Conservation (phyloP, 305 asterid genomes). For the Andrographis paniculata region DNA sequence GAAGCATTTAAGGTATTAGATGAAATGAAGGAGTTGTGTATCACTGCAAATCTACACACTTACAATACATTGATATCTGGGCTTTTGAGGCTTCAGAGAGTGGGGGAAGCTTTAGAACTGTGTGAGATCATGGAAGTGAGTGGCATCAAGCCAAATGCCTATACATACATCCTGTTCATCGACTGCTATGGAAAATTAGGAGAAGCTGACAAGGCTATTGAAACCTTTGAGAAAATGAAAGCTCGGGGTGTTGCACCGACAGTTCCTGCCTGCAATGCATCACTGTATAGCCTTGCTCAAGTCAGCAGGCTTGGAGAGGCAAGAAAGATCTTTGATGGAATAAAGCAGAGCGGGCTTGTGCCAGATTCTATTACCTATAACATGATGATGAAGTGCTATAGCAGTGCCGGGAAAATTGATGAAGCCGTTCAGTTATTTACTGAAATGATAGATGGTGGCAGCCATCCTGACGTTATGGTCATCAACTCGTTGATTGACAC, state of each 20-base stretch:
- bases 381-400: constrained; percentile 93
- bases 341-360: constrained; percentile 59
- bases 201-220: constrained; percentile 71
- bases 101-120: constrained; percentile 60
- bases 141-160: constrained; percentile 55
- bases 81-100: constrained; percentile 50
- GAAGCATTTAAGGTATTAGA: constrained; percentile 65
- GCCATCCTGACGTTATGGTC: constrained; percentile 69
- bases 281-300: constrained; percentile 67
- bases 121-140: constrained; percentile 47
- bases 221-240: constrained; percentile 74
- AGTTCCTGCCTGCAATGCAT: constrained; percentile 77
- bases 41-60: constrained; percentile 74
- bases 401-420: constrained; percentile 63
- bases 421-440: constrained; percentile 59
- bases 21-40: constrained; percentile 54
- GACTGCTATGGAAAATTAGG: constrained; percentile 86
- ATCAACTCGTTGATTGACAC: constrained; percentile 79
- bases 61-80: constrained; percentile 84
- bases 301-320: constrained; percentile 80
- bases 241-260: constrained; percentile 74
- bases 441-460: constrained; percentile 64
- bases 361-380: constrained; percentile 86
- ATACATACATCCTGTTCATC: constrained; percentile 67
- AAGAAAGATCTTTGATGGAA: constrained; percentile 51